Evolutionary conservation across 202 grass and related monocot genomes (phyloP), one percentile per base, ranked within the genome.

Genomic region (Carex sylvatica): DNA sequence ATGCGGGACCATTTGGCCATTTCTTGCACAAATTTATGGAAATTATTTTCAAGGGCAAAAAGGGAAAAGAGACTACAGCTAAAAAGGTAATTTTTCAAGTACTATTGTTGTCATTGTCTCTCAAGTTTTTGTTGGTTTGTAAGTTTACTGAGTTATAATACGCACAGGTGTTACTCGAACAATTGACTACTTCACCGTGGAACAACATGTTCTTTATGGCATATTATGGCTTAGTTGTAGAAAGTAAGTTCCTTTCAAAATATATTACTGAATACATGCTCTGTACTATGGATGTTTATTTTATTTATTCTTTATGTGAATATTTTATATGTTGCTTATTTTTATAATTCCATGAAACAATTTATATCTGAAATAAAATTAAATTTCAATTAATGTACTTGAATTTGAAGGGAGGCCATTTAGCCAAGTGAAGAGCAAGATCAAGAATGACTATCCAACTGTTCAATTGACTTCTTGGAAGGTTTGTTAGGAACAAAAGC

Each of bases 141-240:
- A 13, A 46, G 18, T 63, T 80, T 40, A 65, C 19, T 81, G 30
- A 51, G 16, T 67, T 24, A 5, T 30, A 13, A 40, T 67, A 66
- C 20, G 61, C 15, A 12, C 78, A 97, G 94, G 91, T 97, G 38
- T 72, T 97, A 81, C 72, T 92, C 73, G 94, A 97, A 86, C 94
- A 97, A 86, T 65, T 97, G 70, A 93, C 91, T 16, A 56, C 60
- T n/a, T 97, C 94, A 54, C 94, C 94, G 38, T 97, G 91, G 91
- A 97, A 97, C 78, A 97, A 94, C 65, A 89, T 94, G 89, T 53
- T 97, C 67, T 94, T 92, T 80, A 92, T 97, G 94, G 83, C 89
- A 87, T 94, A 94, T 59, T 97, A 89, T 67, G 94, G 94, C 58
- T 83, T 97, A 74, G 86, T 97, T 47, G 58, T 97, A 82, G 89